phyloP scores from a whole-genome alignment of 2,329 filamentous ascomycete genomes.

The Botrytis sinoallii region DNA sequence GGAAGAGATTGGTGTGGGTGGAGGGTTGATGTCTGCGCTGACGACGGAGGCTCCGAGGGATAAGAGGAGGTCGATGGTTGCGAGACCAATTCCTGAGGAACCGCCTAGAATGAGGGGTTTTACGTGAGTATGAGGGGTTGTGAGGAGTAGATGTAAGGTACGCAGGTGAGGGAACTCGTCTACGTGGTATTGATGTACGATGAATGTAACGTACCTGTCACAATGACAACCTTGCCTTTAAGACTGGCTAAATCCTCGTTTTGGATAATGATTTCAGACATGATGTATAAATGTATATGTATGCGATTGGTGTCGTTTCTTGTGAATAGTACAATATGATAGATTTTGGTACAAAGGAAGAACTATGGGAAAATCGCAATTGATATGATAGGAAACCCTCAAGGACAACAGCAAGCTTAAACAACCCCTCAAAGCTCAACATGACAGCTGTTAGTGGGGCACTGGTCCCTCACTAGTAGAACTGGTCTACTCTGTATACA shows the following conservation, averaged over 20 bases:
- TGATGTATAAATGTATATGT: slow-evolving; percentile 28
- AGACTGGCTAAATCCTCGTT: slow-evolving; percentile 44
- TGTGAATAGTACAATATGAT: background rate
- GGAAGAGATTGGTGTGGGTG: slow-evolving; percentile 33
- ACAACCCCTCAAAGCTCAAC: background rate
- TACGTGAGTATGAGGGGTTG: slow-evolving; percentile 9
- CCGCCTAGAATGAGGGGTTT: slow-evolving; percentile 43
- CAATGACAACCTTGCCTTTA: slow-evolving; percentile 50
- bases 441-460: background rate
- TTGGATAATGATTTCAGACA: slow-evolving; percentile 47
- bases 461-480: background rate
- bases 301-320: background rate
- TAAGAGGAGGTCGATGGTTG: slow-evolving; percentile 51
- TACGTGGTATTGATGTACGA: slow-evolving; percentile 28
- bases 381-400: background rate
- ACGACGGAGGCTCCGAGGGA: slow-evolving; percentile 53
- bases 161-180: background rate
- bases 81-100: slow-evolving; percentile 59
- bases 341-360: background rate
- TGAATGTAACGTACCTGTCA: slow-evolving; percentile 45
- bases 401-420: background rate
- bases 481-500: background rate
- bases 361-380: background rate
- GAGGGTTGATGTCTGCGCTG: slow-evolving; percentile 50
- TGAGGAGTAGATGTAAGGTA: background rate